Conservation (phyloP, 345 rosid genomes). For the Microcos paniculata region DNA sequence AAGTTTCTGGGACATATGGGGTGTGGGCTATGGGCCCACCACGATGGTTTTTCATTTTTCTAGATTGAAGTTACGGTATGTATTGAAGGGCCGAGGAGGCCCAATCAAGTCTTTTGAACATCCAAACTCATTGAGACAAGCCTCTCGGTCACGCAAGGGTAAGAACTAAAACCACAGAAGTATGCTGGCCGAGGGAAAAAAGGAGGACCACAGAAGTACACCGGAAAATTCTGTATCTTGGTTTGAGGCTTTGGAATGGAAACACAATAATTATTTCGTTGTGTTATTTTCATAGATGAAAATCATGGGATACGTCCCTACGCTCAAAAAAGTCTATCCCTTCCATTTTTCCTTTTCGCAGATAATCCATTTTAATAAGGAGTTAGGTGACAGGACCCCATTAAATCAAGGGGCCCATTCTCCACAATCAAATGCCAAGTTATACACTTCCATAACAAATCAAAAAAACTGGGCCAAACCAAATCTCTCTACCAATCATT, state of each 20-base stretch:
- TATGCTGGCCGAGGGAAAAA: no score
- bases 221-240: not conserved
- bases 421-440: not conserved
- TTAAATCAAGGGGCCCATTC: constrained; percentile 14
- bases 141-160: no score
- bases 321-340: not conserved
- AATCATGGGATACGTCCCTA: not conserved
- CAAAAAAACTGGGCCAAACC: constrained; percentile 6
- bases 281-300: not conserved
- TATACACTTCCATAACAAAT: not conserved
- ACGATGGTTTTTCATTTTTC: constrained; percentile 66
- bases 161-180: no score
- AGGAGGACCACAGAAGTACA: no score
- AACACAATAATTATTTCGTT: not conserved
- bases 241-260: not conserved
- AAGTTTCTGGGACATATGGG: constrained; percentile 77
- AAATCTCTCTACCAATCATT: not conserved
- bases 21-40: constrained; percentile 66
- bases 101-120: not conserved
- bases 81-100: not conserved
- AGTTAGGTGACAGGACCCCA: constrained; percentile 11
- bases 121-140: not conserved
- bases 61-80: not conserved
- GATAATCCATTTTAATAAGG: not conserved
- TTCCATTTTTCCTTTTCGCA: not conserved